Evolutionary conservation across 345 rosid species (phyloP), one percentile per base, ranked within the genome.

Genomic region (Lepidium didymum): DNA sequence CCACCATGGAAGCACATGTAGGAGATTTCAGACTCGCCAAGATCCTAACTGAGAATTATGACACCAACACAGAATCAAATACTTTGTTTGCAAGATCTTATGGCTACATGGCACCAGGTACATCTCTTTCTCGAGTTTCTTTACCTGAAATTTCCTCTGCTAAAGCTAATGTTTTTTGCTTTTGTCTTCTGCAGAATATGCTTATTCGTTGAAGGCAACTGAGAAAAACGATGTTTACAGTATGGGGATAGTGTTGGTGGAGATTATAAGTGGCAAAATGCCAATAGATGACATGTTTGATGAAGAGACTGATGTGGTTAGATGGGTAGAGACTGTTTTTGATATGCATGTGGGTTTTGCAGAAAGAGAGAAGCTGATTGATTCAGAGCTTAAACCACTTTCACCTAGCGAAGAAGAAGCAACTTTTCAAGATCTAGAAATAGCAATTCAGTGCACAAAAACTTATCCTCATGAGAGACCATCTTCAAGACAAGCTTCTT

Each of bases 191-290:
- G n/a, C n/a, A n/a, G n/a, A n/a, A n/a, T n/a, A n/a, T n/a, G 21
- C 2, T 19, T 19, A 19, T 19, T 19, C 21, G 21, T 19, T 19
- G 21, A 19, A 19, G 21, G 21, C 21, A 19, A 19, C 21, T 19
- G 21, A 19, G 21, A 19, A 19, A 19, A 19, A 1, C 21, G 21
- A 19, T 19, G 21, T 19, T 19, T 94, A 83, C 72, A 94, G 96
- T 54, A 77, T 87, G 86, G 97, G 99, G 1, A 91, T 94, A 7
- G 92, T 94, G 76, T 79, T 91, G 64, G 84, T 94, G 80, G 99
- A 94, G 87, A 85, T 94, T 11, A 90, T 94, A 5, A 82, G 82
- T 0, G 99, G 99, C 45, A 91, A 80, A 75, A 83, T 80, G 86
- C 97, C 99, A 10, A 91, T 91, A 0, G 97, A 84, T 55, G 80